Evolutionary conservation across 2,329 filamentous ascomycete species (phyloP), one percentile per base, ranked within the genome.

Genomic region (Pyricularia grisea): DNA sequence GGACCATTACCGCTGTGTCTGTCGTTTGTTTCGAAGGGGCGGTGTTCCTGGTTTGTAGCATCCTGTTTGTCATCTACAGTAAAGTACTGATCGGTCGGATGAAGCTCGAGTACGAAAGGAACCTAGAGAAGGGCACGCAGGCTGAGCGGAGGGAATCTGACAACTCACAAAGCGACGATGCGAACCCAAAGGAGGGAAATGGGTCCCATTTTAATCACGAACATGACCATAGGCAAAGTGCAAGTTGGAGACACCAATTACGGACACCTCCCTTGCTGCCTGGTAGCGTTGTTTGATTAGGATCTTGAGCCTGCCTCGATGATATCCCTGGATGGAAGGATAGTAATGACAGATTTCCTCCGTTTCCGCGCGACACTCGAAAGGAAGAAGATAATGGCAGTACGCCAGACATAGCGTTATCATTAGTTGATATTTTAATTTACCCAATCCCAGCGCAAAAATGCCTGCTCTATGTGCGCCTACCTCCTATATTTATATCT

Each of bases 1-100:
- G 79, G 80, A 80, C 78, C 60, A 75, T 81, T 50, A 83, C 81
- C 25, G 80, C 80, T 5, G 74, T 78, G 12, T 73, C 79, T 3
- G 81, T 79, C 0, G 76, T 80, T 3, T 77, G 79, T 68, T 73
- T 83, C 9, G 79, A 80, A 68, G 76, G 73, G 1, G 71, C 70
- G 14, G 74, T 74, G 2, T 61, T 79, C 58, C 73, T 69, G 2
- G 31, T 78, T 12, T 76, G 74, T 1, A 70, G 70, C 12, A 68
- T 70, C 1, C 42, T 79, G 33, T 79, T 79, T 69, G 67, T 75
- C 23, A 58, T 77, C 6, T 76, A 77, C 58, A 75, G 78, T 36
- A 72, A 73, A 23, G 74, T 75, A 72, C 71, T 79, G 64, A 67
- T 79, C 70, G 71, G 69, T 20, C 74, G 72, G 69, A 73, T 80